Evolutionary conservation across 208 protist species (phyloP).

Genomic region (Porcisia deanei): DNA sequence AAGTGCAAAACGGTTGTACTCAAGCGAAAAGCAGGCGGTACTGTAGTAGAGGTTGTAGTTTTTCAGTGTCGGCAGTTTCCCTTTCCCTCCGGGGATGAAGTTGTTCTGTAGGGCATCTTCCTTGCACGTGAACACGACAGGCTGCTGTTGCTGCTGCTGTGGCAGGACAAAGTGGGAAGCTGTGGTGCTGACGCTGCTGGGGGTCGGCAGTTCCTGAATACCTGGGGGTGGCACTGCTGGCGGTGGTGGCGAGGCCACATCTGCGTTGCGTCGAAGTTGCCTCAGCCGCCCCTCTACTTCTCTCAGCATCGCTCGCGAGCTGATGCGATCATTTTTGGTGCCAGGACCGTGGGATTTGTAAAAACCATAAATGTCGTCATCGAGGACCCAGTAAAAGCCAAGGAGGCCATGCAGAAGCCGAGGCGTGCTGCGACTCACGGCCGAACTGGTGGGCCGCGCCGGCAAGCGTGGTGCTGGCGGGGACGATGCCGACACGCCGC

Average conservation of each 20-base stretch:
- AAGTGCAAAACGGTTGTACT: constrained; percentile 81
- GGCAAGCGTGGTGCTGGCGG: not conserved
- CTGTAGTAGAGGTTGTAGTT: constrained; percentile 43
- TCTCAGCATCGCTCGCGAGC: constrained; percentile 56
- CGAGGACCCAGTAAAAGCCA: constrained; percentile 86
- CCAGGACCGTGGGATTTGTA: constrained; percentile 17
- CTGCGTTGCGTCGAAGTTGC: constrained; percentile 37
- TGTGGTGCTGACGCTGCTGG: not conserved
- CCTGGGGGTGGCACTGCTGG: constrained; percentile 15
- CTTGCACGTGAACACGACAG: constrained; percentile 36
- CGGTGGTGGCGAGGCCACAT: constrained; percentile 16
- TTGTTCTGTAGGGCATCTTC: constrained; percentile 44
- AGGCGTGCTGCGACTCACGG: constrained; percentile 12
- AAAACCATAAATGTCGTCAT: constrained; percentile 88
- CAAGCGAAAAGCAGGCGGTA: constrained; percentile 73
- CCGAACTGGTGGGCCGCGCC: not conserved
- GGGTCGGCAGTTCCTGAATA: not conserved
- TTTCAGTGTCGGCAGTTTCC: constrained; percentile 3
- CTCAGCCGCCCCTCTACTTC: constrained; percentile 53
- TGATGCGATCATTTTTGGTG: constrained; percentile 55
- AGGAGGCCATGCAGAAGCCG: constrained; percentile 45
- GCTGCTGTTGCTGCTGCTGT: constrained; percentile 14
- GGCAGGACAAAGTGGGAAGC: not conserved
- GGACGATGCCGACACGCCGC: not conserved
- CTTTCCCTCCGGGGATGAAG: constrained; percentile 13